Percentiles rank a stretch among this genome's conserved stretches.
These are phyloP conservation scores for Fusarium sp. DNA, from an alignment of 2,329 filamentous ascomycete species.

Conservation along the genomic window DNA sequence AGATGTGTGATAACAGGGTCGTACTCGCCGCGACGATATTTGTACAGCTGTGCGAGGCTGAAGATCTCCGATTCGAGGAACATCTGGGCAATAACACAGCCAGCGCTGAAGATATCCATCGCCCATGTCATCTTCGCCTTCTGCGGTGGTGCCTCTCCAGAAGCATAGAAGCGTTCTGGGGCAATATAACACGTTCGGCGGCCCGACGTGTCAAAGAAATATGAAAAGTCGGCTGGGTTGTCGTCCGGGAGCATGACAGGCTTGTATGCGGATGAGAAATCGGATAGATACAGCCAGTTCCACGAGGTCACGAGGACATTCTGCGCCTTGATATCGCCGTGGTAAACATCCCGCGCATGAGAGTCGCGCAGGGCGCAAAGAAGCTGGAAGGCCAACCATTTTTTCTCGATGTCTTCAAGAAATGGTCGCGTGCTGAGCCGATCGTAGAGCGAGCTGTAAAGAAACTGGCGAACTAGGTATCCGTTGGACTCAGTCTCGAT, in stretches of 20 bases:
- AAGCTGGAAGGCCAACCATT: conserved; percentile 97
- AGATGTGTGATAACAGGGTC: conserved; percentile 87
- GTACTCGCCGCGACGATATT: conserved; percentile 93
- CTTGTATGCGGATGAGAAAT: conserved; percentile 97
- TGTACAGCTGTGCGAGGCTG: conserved; percentile 95
- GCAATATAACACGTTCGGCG: conserved; percentile 95
- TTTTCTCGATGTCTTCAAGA: conserved; percentile 97
- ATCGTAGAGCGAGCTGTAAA: conserved; percentile 98
- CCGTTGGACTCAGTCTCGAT: conserved; percentile 93
- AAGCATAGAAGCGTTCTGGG: conserved; percentile 88
- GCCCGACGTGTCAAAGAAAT: conserved; percentile 95
- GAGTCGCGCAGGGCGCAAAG: conserved; percentile 94
- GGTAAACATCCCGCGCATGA: conserved; percentile 89
- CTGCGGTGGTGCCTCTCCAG: conserved; percentile 75
- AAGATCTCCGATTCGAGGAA: conserved; percentile 98
- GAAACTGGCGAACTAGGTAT: conserved; percentile 93
- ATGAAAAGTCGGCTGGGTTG: conserved; percentile 97
- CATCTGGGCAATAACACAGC: conserved; percentile 96
- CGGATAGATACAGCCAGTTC: conserved; percentile 99
- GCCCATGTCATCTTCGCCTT: conserved; percentile 82
- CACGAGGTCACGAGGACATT: conserved; percentile 97
- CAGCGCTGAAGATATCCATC: conserved; percentile 98
- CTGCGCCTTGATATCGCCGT: conserved; percentile 99
- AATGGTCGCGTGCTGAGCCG: conserved; percentile 96
- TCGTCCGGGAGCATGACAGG: conserved; percentile 94